Base-by-base conservation (phyloP, 768 basidiomycete species). In the Lyophyllum decastes region DNA sequence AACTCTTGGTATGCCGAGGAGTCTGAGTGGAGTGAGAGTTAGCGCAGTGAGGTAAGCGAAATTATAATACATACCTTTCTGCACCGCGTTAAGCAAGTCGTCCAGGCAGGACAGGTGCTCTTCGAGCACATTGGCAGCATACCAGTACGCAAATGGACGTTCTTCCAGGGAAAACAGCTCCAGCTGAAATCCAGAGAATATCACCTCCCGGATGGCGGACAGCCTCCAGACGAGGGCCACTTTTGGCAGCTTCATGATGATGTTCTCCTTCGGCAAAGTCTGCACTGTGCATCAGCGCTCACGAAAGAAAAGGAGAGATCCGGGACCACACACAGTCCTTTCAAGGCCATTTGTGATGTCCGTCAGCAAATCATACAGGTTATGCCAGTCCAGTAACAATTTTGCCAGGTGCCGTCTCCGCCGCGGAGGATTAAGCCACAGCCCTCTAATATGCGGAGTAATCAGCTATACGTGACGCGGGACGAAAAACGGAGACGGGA, bases 141-240 rank as follows among this genome's bases (percentile, higher is more conserved):
- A 90, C 87, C 90, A 92, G 70, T 93, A 92, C 2, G 90, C 87
- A 59, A 91, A 83, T 0, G 87, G 76, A 33, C 76, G 81, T 65
- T 94, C 92, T 43, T 88, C 82, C 0, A 78, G 69, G 21, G 82
- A 76, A 64, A 92, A 91, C 7, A 94, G 69, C 45, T 90, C 88
- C 21, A 92, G 70, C 68, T 93, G 90, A 60, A 90, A 89, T 2
- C 89, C 92, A 1, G 90, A 87, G 44, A 88, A 74, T 4, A 92
- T 70, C 14, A 94, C 76, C 61, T 94, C 90, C 38, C 84, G 80
- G 2, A 90, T 77, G 10, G 80, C 71, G 4, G 80, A 73, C 17
- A 91, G 69, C 44, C 90, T 80, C 78, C 85, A 85, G n/a, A 82
- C 54, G 4, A 86, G 71, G 3, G 84, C 78, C 0, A 76, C 76